Conservation (phyloP, 2,329 filamentous ascomycete genomes). For the Lizonia empirigonia region DNA sequence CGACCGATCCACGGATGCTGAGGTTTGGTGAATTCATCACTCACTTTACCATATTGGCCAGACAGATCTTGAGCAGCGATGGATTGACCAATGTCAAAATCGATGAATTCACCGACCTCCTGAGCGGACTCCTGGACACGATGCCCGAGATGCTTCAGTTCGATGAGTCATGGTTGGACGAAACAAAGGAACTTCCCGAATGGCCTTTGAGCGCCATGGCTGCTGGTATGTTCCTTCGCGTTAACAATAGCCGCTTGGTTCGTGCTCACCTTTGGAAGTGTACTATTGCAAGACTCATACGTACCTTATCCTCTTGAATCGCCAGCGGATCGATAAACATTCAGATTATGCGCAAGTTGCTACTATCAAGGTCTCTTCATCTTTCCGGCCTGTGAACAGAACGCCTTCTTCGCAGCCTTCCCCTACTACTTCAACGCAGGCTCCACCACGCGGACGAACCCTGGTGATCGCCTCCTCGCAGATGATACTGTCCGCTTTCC, state of each 20-base stretch:
- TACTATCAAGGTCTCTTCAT: slow-evolving; percentile 2
- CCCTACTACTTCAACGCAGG: slow-evolving; percentile 22
- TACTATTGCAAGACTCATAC: slow-evolving; percentile 57
- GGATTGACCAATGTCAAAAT: slow-evolving; percentile 52
- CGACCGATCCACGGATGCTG: slow-evolving; percentile 52
- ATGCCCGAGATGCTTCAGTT: slow-evolving; percentile 56
- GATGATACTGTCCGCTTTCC: slow-evolving; percentile 52
- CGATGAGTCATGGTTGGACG: slow-evolving; percentile 51
- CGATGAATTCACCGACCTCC: slow-evolving; percentile 54
- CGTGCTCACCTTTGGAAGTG: slow-evolving; percentile 37
- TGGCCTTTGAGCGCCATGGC: slow-evolving; percentile 56
- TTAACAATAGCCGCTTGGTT: background rate
- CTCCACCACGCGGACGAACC: slow-evolving; percentile 45
- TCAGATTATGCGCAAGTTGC: background rate
- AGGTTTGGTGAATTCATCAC: slow-evolving; percentile 54
- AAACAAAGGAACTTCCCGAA: slow-evolving; percentile 49
- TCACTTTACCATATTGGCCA: slow-evolving; percentile 55
- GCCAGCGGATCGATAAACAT: slow-evolving; percentile 47
- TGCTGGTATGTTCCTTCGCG: slow-evolving; percentile 44
- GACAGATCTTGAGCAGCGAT: slow-evolving; percentile 54
- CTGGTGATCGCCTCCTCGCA: slow-evolving; percentile 52
- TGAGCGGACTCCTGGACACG: slow-evolving; percentile 52
- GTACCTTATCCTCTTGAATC: slow-evolving; percentile 56
- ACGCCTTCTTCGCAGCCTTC: slow-evolving; percentile 19
- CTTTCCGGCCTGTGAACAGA: slow-evolving; percentile 24